Evolutionary conservation across 345 rosid species (phyloP), one percentile per base, ranked within the genome.

Genomic region (Combretum micranthum): DNA sequence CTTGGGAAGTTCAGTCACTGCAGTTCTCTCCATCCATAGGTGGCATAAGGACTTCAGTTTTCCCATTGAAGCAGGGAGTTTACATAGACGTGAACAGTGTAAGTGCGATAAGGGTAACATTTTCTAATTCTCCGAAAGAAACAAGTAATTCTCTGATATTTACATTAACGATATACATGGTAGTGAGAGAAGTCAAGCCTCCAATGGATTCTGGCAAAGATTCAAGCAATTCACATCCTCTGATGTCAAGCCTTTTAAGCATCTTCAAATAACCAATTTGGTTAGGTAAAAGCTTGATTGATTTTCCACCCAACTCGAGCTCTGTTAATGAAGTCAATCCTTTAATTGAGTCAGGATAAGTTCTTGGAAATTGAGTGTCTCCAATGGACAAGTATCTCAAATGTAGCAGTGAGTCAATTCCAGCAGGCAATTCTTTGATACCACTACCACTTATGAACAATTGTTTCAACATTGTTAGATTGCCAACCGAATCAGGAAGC

Each of bases 1-100:
- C 26, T 62, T 71, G 1, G 84, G 82, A 18, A 82, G 63, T 57
- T 69, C 65, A 32, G 65, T 62, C 44, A 82, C 56, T 18, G 75
- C 65, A 26, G 87, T 79, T 58, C 60, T 67, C 50, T 69, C 57
- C 79, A 77, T 82, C 49, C 65, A 51, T 16, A 82, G 55, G 50
- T 0, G 67, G 48, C 53, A 62, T 65, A 79, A 65, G 3, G 75
- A 63, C 59, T 53, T 74, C 75, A 77, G 57, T 2, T 74, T 60
- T 53, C 71, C 79, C 21, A 75, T 68, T 32, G 82, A 75, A 64
- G 63, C 60, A 0, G 87, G 87, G 46, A 82, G 78, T 55, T 57
- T 73, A 12, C 52, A 20, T 26, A 82, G 84, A 45, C 26, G 59
- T 53, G 25, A 16, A 15, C 87, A 82, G 22, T 58, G 58, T 66